These are phyloP conservation scores for Scheffersomyces coipomensis DNA, from an alignment of 805 yeast species.

Conservation along the genomic window DNA sequence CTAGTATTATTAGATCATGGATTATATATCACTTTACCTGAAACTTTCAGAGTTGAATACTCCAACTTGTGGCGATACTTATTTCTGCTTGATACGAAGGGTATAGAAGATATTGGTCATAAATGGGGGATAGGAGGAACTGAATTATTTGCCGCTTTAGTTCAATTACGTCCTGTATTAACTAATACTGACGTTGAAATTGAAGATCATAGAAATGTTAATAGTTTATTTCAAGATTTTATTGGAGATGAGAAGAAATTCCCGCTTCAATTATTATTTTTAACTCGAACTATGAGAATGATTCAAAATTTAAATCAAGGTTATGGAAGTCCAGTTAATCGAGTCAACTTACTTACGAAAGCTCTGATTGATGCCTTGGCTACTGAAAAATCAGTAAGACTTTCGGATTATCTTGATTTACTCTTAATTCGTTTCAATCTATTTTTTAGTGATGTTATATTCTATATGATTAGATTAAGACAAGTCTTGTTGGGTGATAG, in stretches of 20 bases:
- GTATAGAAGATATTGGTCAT: conserved; percentile 46
- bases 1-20: conserved; percentile 77
- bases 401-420: conserved; percentile 11
- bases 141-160: conserved; percentile 59
- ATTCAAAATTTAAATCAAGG: conserved; percentile 66
- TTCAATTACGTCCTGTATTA: conserved; percentile 48
- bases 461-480: conserved; percentile 27
- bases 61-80: conserved; percentile 62
- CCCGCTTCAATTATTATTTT: conserved; percentile 63
- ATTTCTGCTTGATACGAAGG: conserved; percentile 49
- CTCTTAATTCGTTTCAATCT: conserved; percentile 21
- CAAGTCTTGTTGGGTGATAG: conserved; percentile 33
- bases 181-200: conserved; percentile 12
- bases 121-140: conserved; percentile 71
- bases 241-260: conserved; percentile 62
- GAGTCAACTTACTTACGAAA: conserved; percentile 60
- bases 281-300: conserved; percentile 72
- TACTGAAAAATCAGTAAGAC: conserved; percentile 7
- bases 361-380: conserved; percentile 44
- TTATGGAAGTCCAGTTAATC: conserved; percentile 72
- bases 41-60: conserved; percentile 54
- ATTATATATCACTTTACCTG: conserved; percentile 55
- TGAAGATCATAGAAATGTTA: conserved; percentile 38
- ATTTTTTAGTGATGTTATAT: conserved; percentile 28
- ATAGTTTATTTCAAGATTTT: conserved; percentile 52